Percentiles rank a stretch among this genome's conserved stretches.
phyloP scores from a whole-genome alignment of 2,329 filamentous ascomycete genomes.

The Talaromyces sp. region DNA sequence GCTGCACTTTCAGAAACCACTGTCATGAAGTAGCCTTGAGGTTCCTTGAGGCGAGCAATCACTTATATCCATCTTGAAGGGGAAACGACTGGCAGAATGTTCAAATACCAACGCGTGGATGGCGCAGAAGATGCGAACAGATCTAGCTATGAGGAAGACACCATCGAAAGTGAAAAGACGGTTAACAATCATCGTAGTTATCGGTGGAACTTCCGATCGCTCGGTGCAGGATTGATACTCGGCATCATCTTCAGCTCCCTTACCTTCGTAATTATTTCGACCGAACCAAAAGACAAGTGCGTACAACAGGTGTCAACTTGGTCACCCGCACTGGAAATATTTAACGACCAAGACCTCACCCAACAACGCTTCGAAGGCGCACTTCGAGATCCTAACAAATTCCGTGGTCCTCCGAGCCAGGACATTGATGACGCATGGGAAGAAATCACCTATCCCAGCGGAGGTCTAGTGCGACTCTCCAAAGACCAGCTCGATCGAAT shows the following conservation, averaged over 20 bases:
- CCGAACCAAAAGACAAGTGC: not conserved
- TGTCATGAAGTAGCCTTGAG: not conserved
- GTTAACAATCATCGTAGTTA: not conserved
- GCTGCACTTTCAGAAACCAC: too few relatives aligned
- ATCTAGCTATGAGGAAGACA: not conserved
- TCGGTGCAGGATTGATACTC: not conserved
- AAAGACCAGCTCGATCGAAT: not conserved
- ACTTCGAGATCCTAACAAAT: not conserved
- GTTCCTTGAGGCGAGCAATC: not conserved
- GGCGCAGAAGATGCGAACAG: not conserved
- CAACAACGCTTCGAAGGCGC: not conserved
- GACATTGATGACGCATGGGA: not conserved
- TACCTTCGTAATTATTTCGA: not conserved
- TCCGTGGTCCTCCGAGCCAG: not conserved
- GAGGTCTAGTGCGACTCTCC: constrained; percentile 1
- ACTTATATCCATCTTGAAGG: not conserved
- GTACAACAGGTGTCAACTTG: not conserved
- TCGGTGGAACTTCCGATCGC: not conserved
- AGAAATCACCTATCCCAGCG: not conserved
- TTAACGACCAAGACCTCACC: not conserved
- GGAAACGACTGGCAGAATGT: not conserved
- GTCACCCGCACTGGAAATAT: not conserved
- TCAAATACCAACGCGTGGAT: not conserved
- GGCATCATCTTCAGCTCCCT: not conserved
- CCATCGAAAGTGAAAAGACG: not conserved